Conservation (phyloP, 129 eudicot genomes). For the Chrysanthemum seticuspe region DNA sequence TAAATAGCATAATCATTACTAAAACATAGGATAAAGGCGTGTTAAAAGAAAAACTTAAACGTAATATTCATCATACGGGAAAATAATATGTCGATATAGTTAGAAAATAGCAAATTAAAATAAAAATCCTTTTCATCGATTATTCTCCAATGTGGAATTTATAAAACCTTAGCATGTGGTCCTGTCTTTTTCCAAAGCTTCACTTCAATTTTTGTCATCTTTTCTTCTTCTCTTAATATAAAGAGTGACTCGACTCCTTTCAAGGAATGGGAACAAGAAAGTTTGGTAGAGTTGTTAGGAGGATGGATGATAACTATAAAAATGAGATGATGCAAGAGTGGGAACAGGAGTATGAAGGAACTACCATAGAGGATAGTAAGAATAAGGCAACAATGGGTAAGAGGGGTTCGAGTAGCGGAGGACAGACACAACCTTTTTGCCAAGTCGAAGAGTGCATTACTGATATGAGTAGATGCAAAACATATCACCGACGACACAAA, state of each 20-base stretch:
- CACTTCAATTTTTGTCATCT: conserved; percentile 23
- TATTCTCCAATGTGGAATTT: conserved; percentile 28
- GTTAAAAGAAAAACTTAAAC: not conserved
- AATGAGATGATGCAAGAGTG: conserved; percentile 45
- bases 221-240: not conserved
- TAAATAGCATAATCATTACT: not conserved
- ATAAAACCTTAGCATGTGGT: conserved; percentile 45
- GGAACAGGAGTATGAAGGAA: conserved; percentile 43
- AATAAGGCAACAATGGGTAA: conserved; percentile 44
- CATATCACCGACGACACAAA: conserved; percentile 83
- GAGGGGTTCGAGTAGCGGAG: conserved; percentile 46
- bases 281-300: conserved; percentile 33
- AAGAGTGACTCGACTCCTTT: not conserved
- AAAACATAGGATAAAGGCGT: not conserved
- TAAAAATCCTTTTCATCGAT: conserved; percentile 24
- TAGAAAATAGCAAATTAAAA: conserved; percentile 1
- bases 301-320: conserved; percentile 40
- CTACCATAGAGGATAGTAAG: conserved; percentile 18
- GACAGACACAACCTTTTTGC: conserved; percentile 53
- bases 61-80: not conserved
- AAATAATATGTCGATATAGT: not conserved
- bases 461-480: conserved; percentile 60
- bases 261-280: conserved; percentile 40
- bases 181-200: conserved; percentile 45
- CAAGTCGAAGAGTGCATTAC: conserved; percentile 66